These are phyloP conservation scores for Acanthamoeba triangularis DNA, from an alignment of 208 protist species.

Conservation along the genomic window DNA sequence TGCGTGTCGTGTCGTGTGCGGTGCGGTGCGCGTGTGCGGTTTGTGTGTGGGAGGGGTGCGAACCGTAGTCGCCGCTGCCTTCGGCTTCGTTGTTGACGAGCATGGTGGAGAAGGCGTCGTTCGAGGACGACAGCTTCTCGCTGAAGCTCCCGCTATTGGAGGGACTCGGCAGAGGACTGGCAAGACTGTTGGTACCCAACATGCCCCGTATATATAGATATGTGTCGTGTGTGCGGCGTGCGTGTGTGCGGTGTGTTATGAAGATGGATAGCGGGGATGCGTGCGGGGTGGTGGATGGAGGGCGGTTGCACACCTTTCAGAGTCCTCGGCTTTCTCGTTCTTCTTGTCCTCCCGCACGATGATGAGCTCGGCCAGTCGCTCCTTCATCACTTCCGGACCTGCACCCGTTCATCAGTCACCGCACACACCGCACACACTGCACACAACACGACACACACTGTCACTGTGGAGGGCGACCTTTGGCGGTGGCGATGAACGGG, in stretches of 20 bases:
- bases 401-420: neutral
- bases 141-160: neutral
- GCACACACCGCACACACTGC: neutral
- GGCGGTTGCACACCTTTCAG: neutral
- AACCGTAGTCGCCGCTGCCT: neutral
- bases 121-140: neutral
- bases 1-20: neutral
- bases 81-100: conserved; percentile 30
- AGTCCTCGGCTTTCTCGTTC: neutral
- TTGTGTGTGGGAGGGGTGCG: neutral
- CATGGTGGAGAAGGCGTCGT: conserved; percentile 42
- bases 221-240: neutral
- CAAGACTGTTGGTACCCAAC: neutral
- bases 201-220: no score
- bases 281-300: no score
- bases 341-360: conserved; percentile 22
- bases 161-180: neutral
- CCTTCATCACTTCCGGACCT: conserved; percentile 44
- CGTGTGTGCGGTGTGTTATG: no score
- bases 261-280: no score
- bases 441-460: neutral
- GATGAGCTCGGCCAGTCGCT: conserved; percentile 3
- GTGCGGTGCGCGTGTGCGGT: neutral
- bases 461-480: neutral
- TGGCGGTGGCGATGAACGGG: conserved; percentile 58